These are phyloP conservation scores for Kluyveromyces sp. DNA, from an alignment of 1,139 yeast species.

Conservation along the genomic window DNA sequence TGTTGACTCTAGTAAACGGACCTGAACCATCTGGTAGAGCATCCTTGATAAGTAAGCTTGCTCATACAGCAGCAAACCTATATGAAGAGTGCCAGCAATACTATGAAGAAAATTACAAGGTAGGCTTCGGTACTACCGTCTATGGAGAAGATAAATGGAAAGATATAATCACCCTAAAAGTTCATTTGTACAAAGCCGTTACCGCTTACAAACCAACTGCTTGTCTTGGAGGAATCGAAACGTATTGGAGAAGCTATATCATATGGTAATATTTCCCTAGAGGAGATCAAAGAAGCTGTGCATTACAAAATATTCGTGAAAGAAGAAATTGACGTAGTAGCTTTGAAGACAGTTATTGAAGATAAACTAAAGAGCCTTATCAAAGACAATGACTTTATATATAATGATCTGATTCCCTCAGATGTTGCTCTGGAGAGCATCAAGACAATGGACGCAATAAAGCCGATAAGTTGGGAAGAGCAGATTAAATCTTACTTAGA, in stretches of 20 bases:
- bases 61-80: slow-evolving; percentile 50
- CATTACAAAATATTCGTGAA: slow-evolving; percentile 19
- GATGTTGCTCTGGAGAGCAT: slow-evolving; percentile 47
- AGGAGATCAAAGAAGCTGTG: slow-evolving; percentile 17
- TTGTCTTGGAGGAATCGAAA: slow-evolving; percentile 35
- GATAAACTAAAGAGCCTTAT: slow-evolving; percentile 36
- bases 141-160: slow-evolving; percentile 37
- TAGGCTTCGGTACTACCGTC: slow-evolving; percentile 41
- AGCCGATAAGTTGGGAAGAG: slow-evolving; percentile 30
- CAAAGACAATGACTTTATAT: slow-evolving; percentile 85
- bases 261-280: slow-evolving; percentile 45
- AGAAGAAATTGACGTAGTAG: slow-evolving; percentile 29
- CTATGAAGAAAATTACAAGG: slow-evolving; percentile 38
- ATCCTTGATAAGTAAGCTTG: slow-evolving; percentile 64
- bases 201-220: slow-evolving; percentile 36
- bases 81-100: slow-evolving; percentile 47
- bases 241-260: slow-evolving; percentile 78
- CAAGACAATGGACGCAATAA: slow-evolving; percentile 71
- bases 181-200: slow-evolving; percentile 40
- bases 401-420: slow-evolving; percentile 68
- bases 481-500: slow-evolving; percentile 41
- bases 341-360: slow-evolving; percentile 22
- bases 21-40: slow-evolving; percentile 38
- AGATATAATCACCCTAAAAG: slow-evolving; percentile 37
- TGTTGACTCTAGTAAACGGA: slow-evolving; percentile 49